A percentile compares a stretch with the other conserved stretches of the same genome.
Evolutionary conservation across 139 green algal species (phyloP).

Genomic region (Zygnema cylindricum): DNA sequence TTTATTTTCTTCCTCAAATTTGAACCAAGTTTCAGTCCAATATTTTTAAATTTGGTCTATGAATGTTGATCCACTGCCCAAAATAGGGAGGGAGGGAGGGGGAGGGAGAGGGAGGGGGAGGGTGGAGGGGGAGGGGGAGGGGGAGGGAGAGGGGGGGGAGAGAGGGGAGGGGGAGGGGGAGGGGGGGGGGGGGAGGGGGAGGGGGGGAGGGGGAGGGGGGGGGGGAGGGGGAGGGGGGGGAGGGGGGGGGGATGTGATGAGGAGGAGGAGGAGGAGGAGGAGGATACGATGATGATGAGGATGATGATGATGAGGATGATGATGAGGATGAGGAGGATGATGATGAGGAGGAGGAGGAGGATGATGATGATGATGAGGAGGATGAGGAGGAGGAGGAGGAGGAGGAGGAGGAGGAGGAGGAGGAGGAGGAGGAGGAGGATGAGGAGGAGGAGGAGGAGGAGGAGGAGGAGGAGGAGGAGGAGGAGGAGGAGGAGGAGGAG

Average conservation of each 20-base stretch:
- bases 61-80: not conserved
- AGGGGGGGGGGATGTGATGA: too few species aligned
- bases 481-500: too few species aligned
- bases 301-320: too few species aligned
- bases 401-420: too few species aligned
- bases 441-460: too few species aligned
- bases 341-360: too few species aligned
- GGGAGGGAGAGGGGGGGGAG: not conserved
- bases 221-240: not conserved
- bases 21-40: not conserved
- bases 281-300: too few species aligned
- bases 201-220: not conserved
- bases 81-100: not conserved
- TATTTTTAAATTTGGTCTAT: conserved; percentile 6
- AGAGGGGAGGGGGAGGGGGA: not conserved
- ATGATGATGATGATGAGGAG: too few species aligned
- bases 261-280: not conserved
- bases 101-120: not conserved
- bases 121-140: not conserved
- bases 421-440: too few species aligned
- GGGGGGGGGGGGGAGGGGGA: not conserved
- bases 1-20: not conserved
- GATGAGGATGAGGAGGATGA: too few species aligned
- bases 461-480: too few species aligned
- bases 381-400: too few species aligned